Evolutionary conservation across 805 yeast species (phyloP), one percentile per base, ranked within the genome.

Genomic region (Schwanniomyces occidentalis): DNA sequence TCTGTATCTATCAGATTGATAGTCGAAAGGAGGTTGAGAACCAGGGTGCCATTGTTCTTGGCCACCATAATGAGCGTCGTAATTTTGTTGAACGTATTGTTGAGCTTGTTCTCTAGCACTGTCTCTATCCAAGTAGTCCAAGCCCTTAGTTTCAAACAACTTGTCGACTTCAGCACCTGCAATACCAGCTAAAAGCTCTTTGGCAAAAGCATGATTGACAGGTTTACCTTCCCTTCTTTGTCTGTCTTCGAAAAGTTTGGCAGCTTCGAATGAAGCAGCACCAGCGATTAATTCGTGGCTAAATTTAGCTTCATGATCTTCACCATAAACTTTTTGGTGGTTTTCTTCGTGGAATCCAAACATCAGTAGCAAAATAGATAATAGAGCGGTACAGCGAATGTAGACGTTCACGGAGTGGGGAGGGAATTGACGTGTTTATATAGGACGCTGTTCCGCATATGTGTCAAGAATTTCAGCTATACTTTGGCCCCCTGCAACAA

Each of bases 131-230:
- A 57, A 54, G 49, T 52, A 54, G 46, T 56, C 61, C 40, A 57
- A 54, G 14, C 63, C 63, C 42, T 53, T 56, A 33, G 63, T 57
- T 38, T 57, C 63, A 36, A 57, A 50, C 46, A 57, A 54, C 49
- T 56, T 56, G 50, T 57, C 63, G 28, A 57, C 58, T 38, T 57
- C 63, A 21, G 45, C 61, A 38, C 61, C 63, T 19, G 53, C 63
- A 43, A 57, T 30, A 22, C 61, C 61, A 15, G 54, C 57, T 30
- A 57, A 37, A 19, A 48, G 8, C 34, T 57, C 61, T 43, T 56
- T 57, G 35, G 61, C 63, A 28, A 56, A 54, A 8, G 48, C 44
- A 40, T 57, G 63, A 38, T 46, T 39, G 19, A 56, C 61, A 24
- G 63, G 61, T 46, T 54, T 54, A 16, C 63, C 63, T 44, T 57